Conservation (phyloP, 805 yeast species). For the Lipomyces sp. region DNA sequence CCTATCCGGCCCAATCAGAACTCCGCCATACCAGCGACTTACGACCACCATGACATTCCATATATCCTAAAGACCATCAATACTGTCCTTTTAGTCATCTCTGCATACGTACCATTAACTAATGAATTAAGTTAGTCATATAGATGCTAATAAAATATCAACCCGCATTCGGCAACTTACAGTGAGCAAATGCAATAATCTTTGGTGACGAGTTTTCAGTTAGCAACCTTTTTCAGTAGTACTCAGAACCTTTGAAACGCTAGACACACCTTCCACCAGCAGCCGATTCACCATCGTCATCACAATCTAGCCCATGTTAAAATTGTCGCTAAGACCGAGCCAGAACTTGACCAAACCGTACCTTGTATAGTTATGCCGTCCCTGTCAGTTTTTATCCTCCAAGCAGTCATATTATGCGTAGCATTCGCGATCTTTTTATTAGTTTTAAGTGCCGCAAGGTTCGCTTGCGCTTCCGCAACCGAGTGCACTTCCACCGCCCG, state of each 20-base stretch:
- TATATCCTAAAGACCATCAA: slow-evolving; percentile 54
- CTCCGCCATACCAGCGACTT: slow-evolving; percentile 92
- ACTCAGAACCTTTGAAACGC: slow-evolving; percentile 36
- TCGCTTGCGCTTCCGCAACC: slow-evolving; percentile 67
- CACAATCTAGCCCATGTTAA: slow-evolving; percentile 63
- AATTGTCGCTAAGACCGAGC: neutral
- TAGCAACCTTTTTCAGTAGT: neutral
- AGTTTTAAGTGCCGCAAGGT: slow-evolving; percentile 55
- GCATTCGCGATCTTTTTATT: slow-evolving; percentile 67
- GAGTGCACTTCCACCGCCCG: slow-evolving; percentile 66
- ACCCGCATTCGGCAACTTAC: slow-evolving; percentile 26
- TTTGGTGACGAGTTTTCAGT: neutral
- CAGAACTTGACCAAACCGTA: slow-evolving; percentile 8
- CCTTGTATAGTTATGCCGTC: slow-evolving; percentile 62
- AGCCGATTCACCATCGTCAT: slow-evolving; percentile 97
- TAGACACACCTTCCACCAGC: slow-evolving; percentile 73
- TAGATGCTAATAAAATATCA: neutral
- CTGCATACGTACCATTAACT: slow-evolving; percentile 31
- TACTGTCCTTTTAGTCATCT: neutral
- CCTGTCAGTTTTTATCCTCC: slow-evolving; percentile 64
- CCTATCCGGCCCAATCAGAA: slow-evolving; percentile 83
- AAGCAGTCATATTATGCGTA: slow-evolving; percentile 82
- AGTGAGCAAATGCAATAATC: slow-evolving; percentile 38
- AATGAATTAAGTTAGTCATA: neutral
- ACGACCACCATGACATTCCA: slow-evolving; percentile 87